These are phyloP conservation scores for Monosporascus ibericus DNA, from an alignment of 2,329 filamentous ascomycete genomes.

Conservation along the genomic window DNA sequence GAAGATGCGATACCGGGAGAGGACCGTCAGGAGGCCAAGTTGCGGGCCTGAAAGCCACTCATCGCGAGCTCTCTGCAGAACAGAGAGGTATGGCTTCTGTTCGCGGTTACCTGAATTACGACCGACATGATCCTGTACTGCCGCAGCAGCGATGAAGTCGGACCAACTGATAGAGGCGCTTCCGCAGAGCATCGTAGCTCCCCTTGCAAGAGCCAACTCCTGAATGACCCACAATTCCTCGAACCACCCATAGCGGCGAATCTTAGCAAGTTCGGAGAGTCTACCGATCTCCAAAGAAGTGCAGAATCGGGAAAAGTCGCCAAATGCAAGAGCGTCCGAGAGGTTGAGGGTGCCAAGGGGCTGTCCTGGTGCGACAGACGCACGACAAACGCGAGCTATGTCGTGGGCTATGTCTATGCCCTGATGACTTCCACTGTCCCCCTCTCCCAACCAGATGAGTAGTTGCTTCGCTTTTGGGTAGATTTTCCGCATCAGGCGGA, in stretches of 20 bases:
- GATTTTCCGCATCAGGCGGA: neutral
- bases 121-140: constrained; percentile 10
- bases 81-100: constrained; percentile 11
- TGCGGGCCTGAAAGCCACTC: constrained; percentile 2
- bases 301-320: constrained; percentile 8
- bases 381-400: constrained; percentile 6
- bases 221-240: neutral
- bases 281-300: constrained; percentile 6
- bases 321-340: constrained; percentile 2
- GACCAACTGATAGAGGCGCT: constrained; percentile 7
- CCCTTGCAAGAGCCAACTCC: neutral
- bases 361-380: constrained; percentile 2
- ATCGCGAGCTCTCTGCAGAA: constrained; percentile 9
- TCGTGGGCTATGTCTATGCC: constrained; percentile 9
- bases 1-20: constrained; percentile 13
- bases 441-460: neutral
- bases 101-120: constrained; percentile 9
- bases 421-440: constrained; percentile 1
- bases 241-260: constrained; percentile 5
- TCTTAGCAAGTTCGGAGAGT: constrained; percentile 9
- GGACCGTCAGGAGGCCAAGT: constrained; percentile 9
- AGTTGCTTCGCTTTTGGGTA: neutral
- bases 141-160: constrained; percentile 13
- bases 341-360: constrained; percentile 7
- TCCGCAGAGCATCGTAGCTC: constrained; percentile 10